Evolutionary conservation across 257 asterid genomes (phyloP).

Genomic region (Solanum pennellii): DNA sequence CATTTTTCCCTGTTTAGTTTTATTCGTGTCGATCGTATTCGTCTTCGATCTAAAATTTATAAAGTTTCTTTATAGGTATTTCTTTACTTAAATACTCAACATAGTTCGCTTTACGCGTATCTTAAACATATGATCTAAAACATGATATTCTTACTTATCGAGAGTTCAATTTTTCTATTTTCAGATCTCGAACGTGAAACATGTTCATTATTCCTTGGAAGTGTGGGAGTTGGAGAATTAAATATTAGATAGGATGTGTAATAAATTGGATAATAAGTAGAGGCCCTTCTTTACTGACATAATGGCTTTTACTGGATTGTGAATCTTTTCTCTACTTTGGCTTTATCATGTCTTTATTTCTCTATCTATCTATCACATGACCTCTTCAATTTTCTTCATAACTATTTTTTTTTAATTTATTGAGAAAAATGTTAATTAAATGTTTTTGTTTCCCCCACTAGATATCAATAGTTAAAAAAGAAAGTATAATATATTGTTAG

Average conservation of each 20-base stretch:
- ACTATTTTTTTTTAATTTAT: background rate
- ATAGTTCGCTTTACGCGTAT: accelerated
- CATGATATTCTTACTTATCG: accelerated
- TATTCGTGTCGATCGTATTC: too few species aligned
- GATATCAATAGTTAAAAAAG: background rate
- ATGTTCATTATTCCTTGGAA: background rate
- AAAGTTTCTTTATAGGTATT: background rate
- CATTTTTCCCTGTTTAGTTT: background rate
- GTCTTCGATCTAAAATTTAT: background rate
- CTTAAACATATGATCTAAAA: background rate
- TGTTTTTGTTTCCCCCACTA: background rate
- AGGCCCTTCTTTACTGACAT: background rate
- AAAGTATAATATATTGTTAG: background rate
- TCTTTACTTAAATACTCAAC: accelerated
- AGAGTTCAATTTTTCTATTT: too few species aligned
- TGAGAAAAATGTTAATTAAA: background rate
- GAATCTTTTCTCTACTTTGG: background rate
- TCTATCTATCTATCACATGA: background rate
- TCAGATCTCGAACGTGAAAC: background rate
- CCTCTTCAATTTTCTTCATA: background rate
- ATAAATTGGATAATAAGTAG: background rate
- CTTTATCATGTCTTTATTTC: background rate
- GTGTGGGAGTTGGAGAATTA: background rate
- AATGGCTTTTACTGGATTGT: background rate
- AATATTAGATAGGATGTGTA: background rate